These are phyloP conservation scores for Lepidium africanum DNA, from an alignment of 345 rosid species.

Conservation along the genomic window DNA sequence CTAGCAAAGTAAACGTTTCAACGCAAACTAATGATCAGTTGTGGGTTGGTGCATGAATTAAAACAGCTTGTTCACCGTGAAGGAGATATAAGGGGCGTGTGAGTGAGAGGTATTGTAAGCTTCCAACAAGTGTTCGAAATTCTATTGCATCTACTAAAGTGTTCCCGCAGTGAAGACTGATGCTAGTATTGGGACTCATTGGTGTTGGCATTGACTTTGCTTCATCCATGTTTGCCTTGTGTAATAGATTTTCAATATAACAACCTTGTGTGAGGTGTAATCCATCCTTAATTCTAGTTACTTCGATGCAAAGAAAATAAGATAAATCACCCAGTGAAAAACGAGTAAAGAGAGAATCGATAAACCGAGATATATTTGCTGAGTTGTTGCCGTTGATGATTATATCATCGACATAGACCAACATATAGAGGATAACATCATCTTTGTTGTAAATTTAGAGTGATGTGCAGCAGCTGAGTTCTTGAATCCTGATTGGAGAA, in stretches of 20 bases:
- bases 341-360: neutral
- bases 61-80: neutral
- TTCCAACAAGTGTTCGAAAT: neutral
- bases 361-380: rapidly evolving
- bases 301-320: neutral
- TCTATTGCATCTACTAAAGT: too few species aligned
- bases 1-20: neutral
- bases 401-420: neutral
- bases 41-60: neutral
- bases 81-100: neutral
- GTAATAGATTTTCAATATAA: neutral
- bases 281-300: neutral
- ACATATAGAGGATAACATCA: neutral
- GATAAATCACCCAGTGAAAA: neutral
- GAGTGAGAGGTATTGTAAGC: neutral
- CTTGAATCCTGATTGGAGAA: neutral
- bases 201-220: neutral
- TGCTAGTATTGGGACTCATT: neutral
- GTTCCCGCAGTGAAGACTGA: too few species aligned
- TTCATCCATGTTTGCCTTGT: neutral
- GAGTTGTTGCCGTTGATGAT: neutral
- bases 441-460: neutral
- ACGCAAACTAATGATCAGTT: neutral
- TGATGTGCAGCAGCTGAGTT: neutral
- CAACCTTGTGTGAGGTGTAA: neutral